Conservation (phyloP, 345 rosid species). For the Gossypium raimondii region DNA sequence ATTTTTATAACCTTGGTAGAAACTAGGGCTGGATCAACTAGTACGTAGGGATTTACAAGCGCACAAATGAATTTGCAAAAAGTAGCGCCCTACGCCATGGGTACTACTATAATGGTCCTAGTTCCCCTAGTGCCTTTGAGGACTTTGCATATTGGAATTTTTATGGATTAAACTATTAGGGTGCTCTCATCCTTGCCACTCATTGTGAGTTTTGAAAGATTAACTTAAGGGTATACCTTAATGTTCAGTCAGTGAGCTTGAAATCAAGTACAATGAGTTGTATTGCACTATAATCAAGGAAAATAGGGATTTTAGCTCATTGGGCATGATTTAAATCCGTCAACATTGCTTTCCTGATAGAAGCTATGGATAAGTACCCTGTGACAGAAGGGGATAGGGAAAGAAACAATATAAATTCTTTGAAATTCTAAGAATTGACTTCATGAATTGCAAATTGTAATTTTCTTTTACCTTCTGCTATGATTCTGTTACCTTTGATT, state of each 20-base stretch:
- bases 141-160: neutral
- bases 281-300: neutral
- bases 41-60: neutral
- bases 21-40: neutral
- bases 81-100: neutral
- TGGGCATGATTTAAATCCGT: neutral
- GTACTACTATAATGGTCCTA: neutral
- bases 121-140: neutral
- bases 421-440: conserved; percentile 1
- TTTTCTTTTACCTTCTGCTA: neutral
- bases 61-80: neutral
- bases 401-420: neutral
- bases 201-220: neutral
- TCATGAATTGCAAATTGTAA: neutral
- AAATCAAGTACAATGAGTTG: neutral
- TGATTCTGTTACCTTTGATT: neutral
- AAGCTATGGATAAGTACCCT: neutral
- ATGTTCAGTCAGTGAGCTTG: neutral
- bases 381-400: neutral
- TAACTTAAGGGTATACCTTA: neutral
- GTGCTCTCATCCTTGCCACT: neutral
- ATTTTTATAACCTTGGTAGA: neutral
- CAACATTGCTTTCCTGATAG: neutral
- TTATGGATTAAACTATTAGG: neutral
- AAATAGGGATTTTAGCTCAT: neutral